phyloP scores from a whole-genome alignment of 352 stramenopile genomes.

The Globisporangium iwayamae region DNA sequence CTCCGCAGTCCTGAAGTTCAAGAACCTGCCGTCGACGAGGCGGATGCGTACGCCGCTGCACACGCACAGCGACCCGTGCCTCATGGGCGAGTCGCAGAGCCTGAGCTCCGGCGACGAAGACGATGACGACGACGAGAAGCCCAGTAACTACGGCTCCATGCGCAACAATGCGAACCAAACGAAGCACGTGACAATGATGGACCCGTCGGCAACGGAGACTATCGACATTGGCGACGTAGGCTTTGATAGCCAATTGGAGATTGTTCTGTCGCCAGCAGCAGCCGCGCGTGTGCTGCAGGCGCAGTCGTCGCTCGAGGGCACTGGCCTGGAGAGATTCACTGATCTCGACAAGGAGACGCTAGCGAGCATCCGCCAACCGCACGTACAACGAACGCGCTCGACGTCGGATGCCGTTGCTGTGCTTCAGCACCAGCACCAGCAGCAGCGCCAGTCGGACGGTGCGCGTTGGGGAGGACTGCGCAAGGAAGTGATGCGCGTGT shows the following conservation, averaged over 20 bases:
- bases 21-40: constrained; percentile 5
- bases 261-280: not conserved
- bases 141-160: constrained; percentile 17
- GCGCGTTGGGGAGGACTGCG: not conserved
- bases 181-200: not conserved
- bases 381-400: constrained; percentile 12
- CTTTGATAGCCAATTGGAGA: constrained; percentile 10
- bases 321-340: constrained; percentile 6
- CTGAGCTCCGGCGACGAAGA: constrained; percentile 20
- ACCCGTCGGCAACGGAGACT: not conserved
- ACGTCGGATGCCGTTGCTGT: constrained; percentile 1
- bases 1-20: constrained; percentile 20
- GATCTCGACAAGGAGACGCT: constrained; percentile 9
- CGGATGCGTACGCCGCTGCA: constrained; percentile 14
- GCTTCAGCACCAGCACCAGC: not conserved
- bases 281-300: constrained; percentile 1
- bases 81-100: constrained; percentile 21
- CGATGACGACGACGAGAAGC: constrained; percentile 9
- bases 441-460: not conserved
- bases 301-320: constrained; percentile 14
- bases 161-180: not conserved
- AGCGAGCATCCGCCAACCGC: not conserved
- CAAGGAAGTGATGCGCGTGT: constrained; percentile 17
- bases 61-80: constrained; percentile 16
- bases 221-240: not conserved